These are phyloP conservation scores for Acrocalymma vagum DNA, from an alignment of 2,329 filamentous ascomycete genomes.

Conservation along the genomic window DNA sequence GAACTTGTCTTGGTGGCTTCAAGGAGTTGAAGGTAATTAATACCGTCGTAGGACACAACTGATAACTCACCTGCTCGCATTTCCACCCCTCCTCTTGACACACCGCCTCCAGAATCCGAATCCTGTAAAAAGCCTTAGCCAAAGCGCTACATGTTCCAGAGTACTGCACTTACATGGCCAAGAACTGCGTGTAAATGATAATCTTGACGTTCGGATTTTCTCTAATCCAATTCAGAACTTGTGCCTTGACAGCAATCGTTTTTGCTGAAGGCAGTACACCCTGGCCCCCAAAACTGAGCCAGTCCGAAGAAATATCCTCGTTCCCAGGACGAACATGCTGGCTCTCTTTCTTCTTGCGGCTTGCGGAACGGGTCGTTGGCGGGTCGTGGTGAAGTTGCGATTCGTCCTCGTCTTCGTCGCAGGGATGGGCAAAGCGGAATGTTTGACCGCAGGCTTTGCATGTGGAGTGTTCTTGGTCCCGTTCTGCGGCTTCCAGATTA, in stretches of 20 bases:
- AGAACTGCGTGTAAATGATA: conserved; percentile 68
- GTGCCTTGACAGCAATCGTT: conserved; percentile 55
- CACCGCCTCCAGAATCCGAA: conserved; percentile 60
- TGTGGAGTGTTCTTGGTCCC: conserved; percentile 1
- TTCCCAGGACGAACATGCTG: conserved; percentile 14
- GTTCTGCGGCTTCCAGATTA: conserved; percentile 34
- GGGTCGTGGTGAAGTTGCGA: conserved; percentile 1
- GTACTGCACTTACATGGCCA: conserved; percentile 50
- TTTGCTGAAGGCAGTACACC: conserved; percentile 55
- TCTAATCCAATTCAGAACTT: conserved; percentile 54
- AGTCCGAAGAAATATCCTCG: conserved; percentile 46
- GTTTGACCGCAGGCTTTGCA: conserved; percentile 47
- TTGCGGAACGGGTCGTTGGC: conserved; percentile 23
- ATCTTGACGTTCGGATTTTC: conserved; percentile 62
- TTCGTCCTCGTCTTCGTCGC: conserved; percentile 29
- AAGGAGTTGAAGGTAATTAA: neutral
- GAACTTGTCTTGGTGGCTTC: too few species aligned
- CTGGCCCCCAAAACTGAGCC: conserved; percentile 47
- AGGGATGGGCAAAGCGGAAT: conserved; percentile 29
- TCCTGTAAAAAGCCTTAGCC: conserved; percentile 31
- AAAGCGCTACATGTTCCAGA: neutral
- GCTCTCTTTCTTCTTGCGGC: conserved; percentile 23
- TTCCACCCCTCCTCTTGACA: conserved; percentile 61
- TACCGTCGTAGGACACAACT: neutral
- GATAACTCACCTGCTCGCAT: conserved; percentile 46